Evolutionary conservation across 495 filamentous ascomycete species (phyloP), one percentile per base, ranked within the genome.

Genomic region (Rhizodiscina lignyota): DNA sequence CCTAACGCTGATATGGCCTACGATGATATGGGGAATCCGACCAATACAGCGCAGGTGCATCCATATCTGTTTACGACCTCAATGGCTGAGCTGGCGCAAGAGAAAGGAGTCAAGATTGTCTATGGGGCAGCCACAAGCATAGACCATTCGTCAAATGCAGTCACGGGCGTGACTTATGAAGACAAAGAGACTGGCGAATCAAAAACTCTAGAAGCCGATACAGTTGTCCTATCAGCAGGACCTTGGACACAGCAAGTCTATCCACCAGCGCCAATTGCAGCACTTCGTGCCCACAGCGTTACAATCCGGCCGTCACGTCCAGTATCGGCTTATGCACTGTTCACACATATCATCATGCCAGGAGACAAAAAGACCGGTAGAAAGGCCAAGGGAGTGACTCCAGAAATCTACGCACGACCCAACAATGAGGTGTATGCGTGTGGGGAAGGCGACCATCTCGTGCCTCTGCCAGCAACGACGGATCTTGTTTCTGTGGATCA

Each of bases 351-450:
- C 44, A 64, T 70, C 21, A 66, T 94, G 1, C 83, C 85, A 0
- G 55, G 61, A 5, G 60, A 70, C 37, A 64, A 61, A 43, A 29
- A 21, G 19, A 38, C 41, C 17, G 31, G 34, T 32, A 54, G 37
- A 39, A 42, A 53, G 43, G 52, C 59, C 32, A 64, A 75, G 45
- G 12, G 67, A 16, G 81, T 79, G 13, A 72, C 79, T 19, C 87
- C 89, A 2, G 89, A 97, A 56, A 89, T 97, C 44, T 96, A 96
- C 53, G 79, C 87, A 11, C 70, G 89, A 3, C 86, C 87, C 0
- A 74, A 80, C 47, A 68, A 79, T 30, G 86, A 91, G 42, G 81
- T 92, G 26, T 97, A 96, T 53, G 83, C 82, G 20, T 97, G 89
- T 51, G 82, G 89, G 26, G 84, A 93, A 51, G 83, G 85, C 30